These are phyloP conservation scores for Silene uniflora DNA, from an alignment of 148 eudicot species.

Conservation along the genomic window DNA sequence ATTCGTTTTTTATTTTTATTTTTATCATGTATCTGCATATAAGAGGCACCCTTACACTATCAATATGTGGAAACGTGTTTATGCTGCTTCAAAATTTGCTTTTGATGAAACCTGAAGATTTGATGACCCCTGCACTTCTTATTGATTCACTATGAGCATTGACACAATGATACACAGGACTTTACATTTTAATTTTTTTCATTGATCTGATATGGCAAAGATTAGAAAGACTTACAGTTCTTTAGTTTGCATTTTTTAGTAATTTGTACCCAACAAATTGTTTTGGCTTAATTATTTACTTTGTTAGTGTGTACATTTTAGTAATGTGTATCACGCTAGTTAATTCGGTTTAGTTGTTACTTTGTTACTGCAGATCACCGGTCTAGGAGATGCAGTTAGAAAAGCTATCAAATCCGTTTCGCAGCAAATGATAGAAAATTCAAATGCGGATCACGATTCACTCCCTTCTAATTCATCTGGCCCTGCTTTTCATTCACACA, in stretches of 20 bases:
- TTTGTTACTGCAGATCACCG: slow-evolving; percentile 59
- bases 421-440: slow-evolving; percentile 54
- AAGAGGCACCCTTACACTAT: not conserved
- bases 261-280: not conserved
- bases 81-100: not conserved
- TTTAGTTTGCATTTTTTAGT: not conserved
- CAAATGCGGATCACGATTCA: slow-evolving; percentile 43
- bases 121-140: not conserved
- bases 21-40: no score
- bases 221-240: no score
- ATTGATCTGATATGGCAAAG: no score
- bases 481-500: slow-evolving; percentile 40
- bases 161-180: not conserved
- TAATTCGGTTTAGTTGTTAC: not conserved
- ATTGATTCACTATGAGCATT: not conserved
- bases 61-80: not conserved
- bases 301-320: slow-evolving; percentile 40
- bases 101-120: not conserved
- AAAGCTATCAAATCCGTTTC: slow-evolving; percentile 71
- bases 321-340: not conserved
- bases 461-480: slow-evolving; percentile 40
- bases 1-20: not conserved
- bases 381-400: slow-evolving; percentile 55
- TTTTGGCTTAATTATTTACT: not conserved
- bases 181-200: no score